These are phyloP conservation scores for Striga hermonthica DNA, from an alignment of 305 asterid species.

Conservation along the genomic window DNA sequence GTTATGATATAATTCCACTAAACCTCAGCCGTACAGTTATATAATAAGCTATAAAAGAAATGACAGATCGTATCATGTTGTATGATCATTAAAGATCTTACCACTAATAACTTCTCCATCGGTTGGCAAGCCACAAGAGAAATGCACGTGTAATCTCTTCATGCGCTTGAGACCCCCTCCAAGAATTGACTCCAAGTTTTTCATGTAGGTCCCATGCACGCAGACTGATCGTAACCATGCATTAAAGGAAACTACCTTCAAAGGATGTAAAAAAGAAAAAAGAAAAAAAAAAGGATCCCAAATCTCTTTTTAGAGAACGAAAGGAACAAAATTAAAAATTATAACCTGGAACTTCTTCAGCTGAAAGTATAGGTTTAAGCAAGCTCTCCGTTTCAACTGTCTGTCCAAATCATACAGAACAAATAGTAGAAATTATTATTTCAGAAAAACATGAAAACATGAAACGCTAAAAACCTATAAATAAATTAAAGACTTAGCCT, in stretches of 20 bases:
- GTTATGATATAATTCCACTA: background rate
- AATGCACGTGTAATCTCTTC: conserved; percentile 88
- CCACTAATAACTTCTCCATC: conserved; percentile 88
- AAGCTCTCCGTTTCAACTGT: conserved; percentile 77
- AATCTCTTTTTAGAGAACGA: conserved; percentile 16
- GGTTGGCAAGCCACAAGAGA: conserved; percentile 85
- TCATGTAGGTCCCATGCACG: conserved; percentile 89
- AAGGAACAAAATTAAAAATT: conserved; percentile 13
- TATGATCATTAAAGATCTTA: conserved; percentile 28
- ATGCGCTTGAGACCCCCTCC: conserved; percentile 82
- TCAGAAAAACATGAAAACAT: conserved; percentile 1
- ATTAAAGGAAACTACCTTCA: too few species aligned
- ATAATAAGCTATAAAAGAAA: background rate
- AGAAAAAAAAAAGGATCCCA: background rate
- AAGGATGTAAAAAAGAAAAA: background rate
- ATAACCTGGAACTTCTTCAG: conserved; percentile 74
- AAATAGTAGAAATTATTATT: background rate
- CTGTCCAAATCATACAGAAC: conserved; percentile 39
- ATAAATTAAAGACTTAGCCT: background rate
- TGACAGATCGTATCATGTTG: conserved; percentile 9
- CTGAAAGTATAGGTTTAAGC: conserved; percentile 65
- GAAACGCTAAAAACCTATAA: background rate
- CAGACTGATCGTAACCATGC: conserved; percentile 53
- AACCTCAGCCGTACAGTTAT: background rate
- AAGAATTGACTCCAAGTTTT: conserved; percentile 66